Conservation (phyloP, 306 rosid genomes). For the Rosa chinensis region DNA sequence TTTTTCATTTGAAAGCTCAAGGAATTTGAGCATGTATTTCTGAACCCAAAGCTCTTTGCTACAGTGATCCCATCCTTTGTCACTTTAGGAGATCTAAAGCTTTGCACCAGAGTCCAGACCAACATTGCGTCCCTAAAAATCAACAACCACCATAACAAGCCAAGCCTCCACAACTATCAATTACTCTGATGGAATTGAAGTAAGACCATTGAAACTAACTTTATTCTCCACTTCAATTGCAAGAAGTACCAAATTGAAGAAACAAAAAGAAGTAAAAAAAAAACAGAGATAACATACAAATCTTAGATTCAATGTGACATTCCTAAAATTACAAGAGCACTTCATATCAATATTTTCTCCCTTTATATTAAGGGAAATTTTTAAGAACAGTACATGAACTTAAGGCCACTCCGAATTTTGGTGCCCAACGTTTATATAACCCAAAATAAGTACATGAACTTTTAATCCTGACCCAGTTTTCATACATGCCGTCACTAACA, state of each 20-base stretch:
- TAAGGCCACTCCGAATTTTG: too few species aligned
- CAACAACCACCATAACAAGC: slow-evolving; percentile 3
- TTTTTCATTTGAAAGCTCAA: too few species aligned
- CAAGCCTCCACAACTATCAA: background rate
- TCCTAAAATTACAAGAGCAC: too few species aligned
- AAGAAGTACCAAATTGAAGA: background rate
- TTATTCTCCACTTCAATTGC: background rate
- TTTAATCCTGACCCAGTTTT: too few species aligned
- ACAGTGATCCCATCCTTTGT: slow-evolving; percentile 59
- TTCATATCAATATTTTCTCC: too few species aligned
- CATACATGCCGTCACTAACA: too few species aligned
- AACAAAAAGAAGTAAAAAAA: background rate
- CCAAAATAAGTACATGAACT: too few species aligned
- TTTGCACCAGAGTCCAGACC: slow-evolving; percentile 38
- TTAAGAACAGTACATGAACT: too few species aligned
- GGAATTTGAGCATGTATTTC: background rate
- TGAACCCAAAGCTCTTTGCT: slow-evolving; percentile 55
- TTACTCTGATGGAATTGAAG: background rate
- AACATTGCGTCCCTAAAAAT: slow-evolving; percentile 50
- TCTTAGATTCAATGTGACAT: background rate
- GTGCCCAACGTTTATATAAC: too few species aligned
- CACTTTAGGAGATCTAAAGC: slow-evolving; percentile 57
- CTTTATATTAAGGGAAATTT: too few species aligned
- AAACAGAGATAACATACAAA: background rate
- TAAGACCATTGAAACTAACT: background rate